These are phyloP conservation scores for Diospyros kaki DNA, from an alignment of 148 eudicot species.

Conservation along the genomic window DNA sequence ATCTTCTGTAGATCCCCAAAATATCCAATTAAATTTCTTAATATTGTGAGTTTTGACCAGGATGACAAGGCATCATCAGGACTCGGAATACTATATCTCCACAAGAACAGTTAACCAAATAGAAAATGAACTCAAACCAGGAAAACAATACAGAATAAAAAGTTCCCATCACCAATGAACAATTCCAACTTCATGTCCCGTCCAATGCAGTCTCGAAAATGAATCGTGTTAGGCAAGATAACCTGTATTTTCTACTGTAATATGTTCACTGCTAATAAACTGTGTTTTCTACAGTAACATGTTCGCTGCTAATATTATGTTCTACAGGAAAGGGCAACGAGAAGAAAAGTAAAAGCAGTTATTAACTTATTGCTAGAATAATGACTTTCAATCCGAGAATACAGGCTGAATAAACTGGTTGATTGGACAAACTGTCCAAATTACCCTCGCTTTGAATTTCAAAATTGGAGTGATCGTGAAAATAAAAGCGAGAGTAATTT, in stretches of 20 bases:
- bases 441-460: not conserved
- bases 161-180: not conserved
- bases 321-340: not conserved
- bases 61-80: no score
- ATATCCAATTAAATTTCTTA: no score
- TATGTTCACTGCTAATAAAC: no score
- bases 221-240: not conserved
- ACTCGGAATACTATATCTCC: no score
- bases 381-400: no score
- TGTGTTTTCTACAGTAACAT: not conserved
- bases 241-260: not conserved
- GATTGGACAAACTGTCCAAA: not conserved
- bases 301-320: not conserved
- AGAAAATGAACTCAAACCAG: slow-evolving; percentile 3
- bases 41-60: no score
- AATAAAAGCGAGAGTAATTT: no score
- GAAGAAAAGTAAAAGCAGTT: not conserved
- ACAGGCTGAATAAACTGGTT: not conserved
- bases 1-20: no score
- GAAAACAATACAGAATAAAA: not conserved
- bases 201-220: no score
- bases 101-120: not conserved
- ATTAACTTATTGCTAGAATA: no score
- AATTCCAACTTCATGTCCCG: no score
- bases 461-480: no score